Conservation (phyloP, 306 rosid species). For the Chamaecrista fasciculata region DNA sequence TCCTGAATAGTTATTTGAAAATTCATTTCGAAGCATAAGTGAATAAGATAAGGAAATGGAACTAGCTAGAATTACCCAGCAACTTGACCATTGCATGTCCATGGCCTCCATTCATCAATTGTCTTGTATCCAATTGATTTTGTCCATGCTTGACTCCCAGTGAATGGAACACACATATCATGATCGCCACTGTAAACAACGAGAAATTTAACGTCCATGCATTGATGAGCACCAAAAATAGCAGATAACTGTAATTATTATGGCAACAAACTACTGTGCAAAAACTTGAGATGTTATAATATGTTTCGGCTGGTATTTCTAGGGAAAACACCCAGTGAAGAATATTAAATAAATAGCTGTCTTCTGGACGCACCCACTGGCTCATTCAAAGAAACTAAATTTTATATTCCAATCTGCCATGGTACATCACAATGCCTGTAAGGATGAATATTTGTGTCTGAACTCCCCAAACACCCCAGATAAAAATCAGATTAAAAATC, state of each 20-base stretch:
- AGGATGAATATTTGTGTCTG: too few species aligned
- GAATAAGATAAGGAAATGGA: not conserved
- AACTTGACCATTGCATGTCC: slow-evolving; percentile 71
- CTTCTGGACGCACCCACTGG: too few species aligned
- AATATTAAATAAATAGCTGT: not conserved
- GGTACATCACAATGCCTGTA: too few species aligned
- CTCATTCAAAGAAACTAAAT: too few species aligned
- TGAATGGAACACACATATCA: slow-evolving; percentile 92
- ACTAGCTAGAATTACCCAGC: slow-evolving; percentile 57
- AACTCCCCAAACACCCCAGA: too few species aligned
- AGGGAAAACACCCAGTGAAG: not conserved
- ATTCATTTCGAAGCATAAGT: not conserved
- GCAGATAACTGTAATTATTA: not conserved
- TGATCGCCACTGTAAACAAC: slow-evolving; percentile 84
- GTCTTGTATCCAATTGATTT: slow-evolving; percentile 73
- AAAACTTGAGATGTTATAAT: not conserved
- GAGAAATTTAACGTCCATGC: not conserved
- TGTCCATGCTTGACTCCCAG: slow-evolving; percentile 87
- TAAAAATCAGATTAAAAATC: too few species aligned
- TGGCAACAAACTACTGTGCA: not conserved
- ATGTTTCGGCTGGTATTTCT: not conserved
- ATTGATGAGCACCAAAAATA: not conserved
- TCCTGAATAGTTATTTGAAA: not conserved
- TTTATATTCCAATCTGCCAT: too few species aligned
- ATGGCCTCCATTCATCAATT: slow-evolving; percentile 88